phyloP scores from a whole-genome alignment of 2,329 filamentous ascomycete genomes.

The Fusarium sp. region DNA sequence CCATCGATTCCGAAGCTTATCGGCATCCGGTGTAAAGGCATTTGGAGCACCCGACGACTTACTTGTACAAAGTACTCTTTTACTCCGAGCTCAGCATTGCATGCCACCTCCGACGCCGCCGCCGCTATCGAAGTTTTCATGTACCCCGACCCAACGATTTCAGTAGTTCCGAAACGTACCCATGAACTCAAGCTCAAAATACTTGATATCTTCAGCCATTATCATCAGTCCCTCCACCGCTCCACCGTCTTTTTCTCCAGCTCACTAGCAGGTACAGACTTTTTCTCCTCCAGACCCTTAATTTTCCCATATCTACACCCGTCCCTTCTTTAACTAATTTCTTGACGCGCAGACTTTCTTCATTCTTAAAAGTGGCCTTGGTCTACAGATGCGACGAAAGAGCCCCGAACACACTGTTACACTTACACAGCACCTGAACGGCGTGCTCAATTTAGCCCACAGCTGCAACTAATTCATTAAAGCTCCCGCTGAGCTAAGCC shows the following conservation, averaged over 20 bases:
- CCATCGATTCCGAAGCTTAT: conserved; percentile 32
- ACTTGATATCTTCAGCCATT: conserved; percentile 41
- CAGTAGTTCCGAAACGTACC: conserved; percentile 28
- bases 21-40: conserved; percentile 20
- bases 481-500: conserved; percentile 42
- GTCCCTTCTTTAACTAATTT: conserved; percentile 33
- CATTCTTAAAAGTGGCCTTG: conserved; percentile 26
- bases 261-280: conserved; percentile 43
- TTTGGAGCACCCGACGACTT: conserved; percentile 12
- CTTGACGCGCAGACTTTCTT: conserved; percentile 44
- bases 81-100: conserved; percentile 10
- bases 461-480: conserved; percentile 16
- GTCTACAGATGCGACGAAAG: conserved; percentile 29
- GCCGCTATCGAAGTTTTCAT: conserved; percentile 38
- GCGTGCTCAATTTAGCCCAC: conserved; percentile 28
- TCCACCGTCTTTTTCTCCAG: conserved; percentile 45
- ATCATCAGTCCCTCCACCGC: conserved; percentile 40
- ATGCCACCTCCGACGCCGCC: conserved; percentile 31
- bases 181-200: conserved; percentile 26
- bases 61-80: conserved; percentile 27
- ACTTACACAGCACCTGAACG: conserved; percentile 47
- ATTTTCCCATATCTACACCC: conserved; percentile 26
- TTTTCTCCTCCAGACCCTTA: conserved; percentile 30
- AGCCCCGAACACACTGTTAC: conserved; percentile 38
- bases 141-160: conserved; percentile 36